Base-by-base conservation (phyloP, 1,284 basidiomycete genomes). In the Irpex sp. region DNA sequence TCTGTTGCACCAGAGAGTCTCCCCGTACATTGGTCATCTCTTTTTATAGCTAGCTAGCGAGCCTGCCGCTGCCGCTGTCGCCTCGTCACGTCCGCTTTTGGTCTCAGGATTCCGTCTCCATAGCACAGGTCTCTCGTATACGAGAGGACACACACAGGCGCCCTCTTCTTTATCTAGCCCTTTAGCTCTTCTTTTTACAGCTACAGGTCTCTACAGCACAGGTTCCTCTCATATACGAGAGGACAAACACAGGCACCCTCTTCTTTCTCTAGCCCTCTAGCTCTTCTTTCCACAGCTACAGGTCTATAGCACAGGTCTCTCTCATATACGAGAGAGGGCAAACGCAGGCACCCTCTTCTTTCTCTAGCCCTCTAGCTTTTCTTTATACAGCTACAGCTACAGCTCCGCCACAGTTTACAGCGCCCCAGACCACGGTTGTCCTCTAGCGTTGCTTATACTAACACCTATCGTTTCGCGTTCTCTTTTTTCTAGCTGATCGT, bases 31-130 rank as follows among this genome's bases (percentile, higher is more conserved):
- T 63, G 28, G 62, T 33, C 51, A 52, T 74, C 72, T 74, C 68
- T 74, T 77, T 73, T 78, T 74, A 54, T 80, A 83, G 80, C 83
- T 84, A 81, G 80, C 81, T 71, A 69, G 67, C 72, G 73, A 66
- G 14, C 52, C 18, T 19, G 28, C 23, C 28, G 12, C 1, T 10
- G 2, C 33, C 52, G 19, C 52, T 35, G 28, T 36, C 52, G 52
- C 21, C 52, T 54, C 52, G 52, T 35, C 52, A 28, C 52, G 33
- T 28, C 52, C 28, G 12, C 16, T 16, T 36, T 16, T 54, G 52
- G 52, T 35, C 21, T 54, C 39, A 12, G 52, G 52, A 21, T 54
- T 18, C n/a, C n/a, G 23, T 36, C 33, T 35, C 33, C 4, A 35
- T 36, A 54, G 12, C 28, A 54, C 28, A 54, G 52, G 52, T 18